These are phyloP conservation scores for Mucor plumbeus DNA, from an alignment of 371 early-diverging fungal genomes.

Conservation along the genomic window DNA sequence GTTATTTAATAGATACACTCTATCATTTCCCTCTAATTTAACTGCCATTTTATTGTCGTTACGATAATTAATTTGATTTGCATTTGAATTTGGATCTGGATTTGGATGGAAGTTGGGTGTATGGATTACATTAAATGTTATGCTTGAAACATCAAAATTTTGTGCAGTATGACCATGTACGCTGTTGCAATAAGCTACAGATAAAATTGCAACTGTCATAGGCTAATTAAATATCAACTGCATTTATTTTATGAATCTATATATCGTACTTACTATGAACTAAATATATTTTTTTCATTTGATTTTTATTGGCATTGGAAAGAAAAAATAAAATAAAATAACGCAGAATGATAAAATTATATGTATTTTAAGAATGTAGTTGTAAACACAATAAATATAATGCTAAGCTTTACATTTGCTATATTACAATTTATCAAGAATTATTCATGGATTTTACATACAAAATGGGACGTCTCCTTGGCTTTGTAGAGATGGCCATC, in stretches of 20 bases:
- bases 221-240: neutral
- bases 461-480: neutral
- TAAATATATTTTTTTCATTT: neutral
- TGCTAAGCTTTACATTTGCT: neutral
- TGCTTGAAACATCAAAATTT: neutral
- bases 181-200: neutral
- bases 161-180: neutral
- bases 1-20: conserved; percentile 17
- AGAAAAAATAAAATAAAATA: neutral
- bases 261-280: neutral
- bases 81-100: neutral
- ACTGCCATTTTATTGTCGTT: conserved; percentile 26
- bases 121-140: neutral
- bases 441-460: neutral
- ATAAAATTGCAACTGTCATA: neutral
- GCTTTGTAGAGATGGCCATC: no score
- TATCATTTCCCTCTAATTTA: conserved; percentile 15
- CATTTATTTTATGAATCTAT: neutral
- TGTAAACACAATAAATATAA: neutral
- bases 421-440: neutral
- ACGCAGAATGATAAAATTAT: neutral
- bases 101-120: neutral
- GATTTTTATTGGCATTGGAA: neutral
- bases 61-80: neutral
- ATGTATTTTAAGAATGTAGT: neutral